These are phyloP conservation scores for Phyllosticta capitalensis DNA, from an alignment of 2,329 filamentous ascomycete species.

Conservation along the genomic window DNA sequence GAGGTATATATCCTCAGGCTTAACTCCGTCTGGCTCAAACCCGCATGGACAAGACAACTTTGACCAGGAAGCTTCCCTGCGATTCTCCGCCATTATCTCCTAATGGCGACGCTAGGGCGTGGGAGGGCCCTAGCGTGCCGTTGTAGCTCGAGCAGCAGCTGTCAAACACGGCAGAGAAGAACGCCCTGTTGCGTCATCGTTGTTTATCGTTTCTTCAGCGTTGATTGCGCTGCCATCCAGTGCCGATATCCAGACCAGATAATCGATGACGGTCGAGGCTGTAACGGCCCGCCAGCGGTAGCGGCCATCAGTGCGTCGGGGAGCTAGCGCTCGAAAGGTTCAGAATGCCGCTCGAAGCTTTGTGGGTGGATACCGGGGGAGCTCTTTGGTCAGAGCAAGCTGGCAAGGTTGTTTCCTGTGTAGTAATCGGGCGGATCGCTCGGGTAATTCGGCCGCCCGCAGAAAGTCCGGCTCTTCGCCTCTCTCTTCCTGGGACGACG, in stretches of 20 bases:
- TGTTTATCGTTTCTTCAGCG: neutral
- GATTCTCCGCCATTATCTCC: constrained; percentile 7
- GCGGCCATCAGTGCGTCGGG: neutral
- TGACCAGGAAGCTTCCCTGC: neutral
- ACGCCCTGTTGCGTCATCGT: constrained; percentile 5
- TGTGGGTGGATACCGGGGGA: neutral
- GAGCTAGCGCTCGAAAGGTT: neutral
- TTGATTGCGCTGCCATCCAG: too few species aligned
- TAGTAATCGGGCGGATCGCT: neutral
- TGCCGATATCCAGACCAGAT: too few species aligned
- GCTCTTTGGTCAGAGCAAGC: neutral
- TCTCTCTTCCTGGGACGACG: neutral
- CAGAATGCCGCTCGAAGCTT: neutral
- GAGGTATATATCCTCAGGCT: neutral
- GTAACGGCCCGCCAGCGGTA: neutral
- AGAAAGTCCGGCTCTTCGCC: neutral
- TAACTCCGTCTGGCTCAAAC: too few species aligned
- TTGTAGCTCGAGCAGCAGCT: neutral
- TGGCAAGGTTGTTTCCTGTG: neutral
- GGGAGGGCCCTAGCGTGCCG: neutral
- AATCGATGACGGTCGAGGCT: neutral
- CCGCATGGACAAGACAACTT: neutral
- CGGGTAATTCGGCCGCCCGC: neutral
- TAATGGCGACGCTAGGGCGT: constrained; percentile 6
- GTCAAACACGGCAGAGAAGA: too few species aligned